Evolutionary conservation across 1,139 yeast species (phyloP).

Genomic region (Hanseniaspora gamundiae): DNA sequence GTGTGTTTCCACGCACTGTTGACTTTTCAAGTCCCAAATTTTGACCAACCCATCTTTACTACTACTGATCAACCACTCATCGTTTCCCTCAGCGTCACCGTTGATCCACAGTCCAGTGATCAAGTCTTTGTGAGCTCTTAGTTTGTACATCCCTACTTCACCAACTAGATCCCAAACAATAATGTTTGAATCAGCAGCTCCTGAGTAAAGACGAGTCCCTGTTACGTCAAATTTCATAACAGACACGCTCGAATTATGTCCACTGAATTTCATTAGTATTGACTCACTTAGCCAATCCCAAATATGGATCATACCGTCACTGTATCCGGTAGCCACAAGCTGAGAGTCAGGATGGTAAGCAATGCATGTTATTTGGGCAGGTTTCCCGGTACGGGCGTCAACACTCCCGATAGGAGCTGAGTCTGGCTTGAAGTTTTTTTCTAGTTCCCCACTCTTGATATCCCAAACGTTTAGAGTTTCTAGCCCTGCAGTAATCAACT

Average conservation of each 20-base stretch:
- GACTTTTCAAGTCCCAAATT: conserved; percentile 83
- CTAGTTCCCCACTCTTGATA: conserved; percentile 72
- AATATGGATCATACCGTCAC: conserved; percentile 79
- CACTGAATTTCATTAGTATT: conserved; percentile 69
- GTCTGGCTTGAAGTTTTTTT: conserved; percentile 43
- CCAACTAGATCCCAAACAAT: conserved; percentile 93
- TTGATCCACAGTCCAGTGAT: conserved; percentile 60
- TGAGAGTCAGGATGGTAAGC: conserved; percentile 51
- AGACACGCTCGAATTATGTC: conserved; percentile 73
- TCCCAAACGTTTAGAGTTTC: conserved; percentile 89
- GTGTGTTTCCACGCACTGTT: conserved; percentile 89
- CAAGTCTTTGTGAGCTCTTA: conserved; percentile 82
- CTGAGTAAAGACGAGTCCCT: conserved; percentile 80
- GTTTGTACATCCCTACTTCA: conserved; percentile 77
- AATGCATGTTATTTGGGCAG: conserved; percentile 51
- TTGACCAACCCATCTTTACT: conserved; percentile 87
- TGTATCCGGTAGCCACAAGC: conserved; percentile 78
- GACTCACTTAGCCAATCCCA: conserved; percentile 82
- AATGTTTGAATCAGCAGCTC: conserved; percentile 72
- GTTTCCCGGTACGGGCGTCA: conserved; percentile 45
- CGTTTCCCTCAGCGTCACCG: conserved; percentile 24
- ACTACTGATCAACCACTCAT: conserved; percentile 61
- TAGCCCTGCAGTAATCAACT: conserved; percentile 68
- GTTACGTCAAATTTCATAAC: conserved; percentile 56
- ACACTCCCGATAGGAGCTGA: conserved; percentile 66